Conservation (phyloP, 176 grass and related monocot genomes). For the Raddia guianensis region DNA sequence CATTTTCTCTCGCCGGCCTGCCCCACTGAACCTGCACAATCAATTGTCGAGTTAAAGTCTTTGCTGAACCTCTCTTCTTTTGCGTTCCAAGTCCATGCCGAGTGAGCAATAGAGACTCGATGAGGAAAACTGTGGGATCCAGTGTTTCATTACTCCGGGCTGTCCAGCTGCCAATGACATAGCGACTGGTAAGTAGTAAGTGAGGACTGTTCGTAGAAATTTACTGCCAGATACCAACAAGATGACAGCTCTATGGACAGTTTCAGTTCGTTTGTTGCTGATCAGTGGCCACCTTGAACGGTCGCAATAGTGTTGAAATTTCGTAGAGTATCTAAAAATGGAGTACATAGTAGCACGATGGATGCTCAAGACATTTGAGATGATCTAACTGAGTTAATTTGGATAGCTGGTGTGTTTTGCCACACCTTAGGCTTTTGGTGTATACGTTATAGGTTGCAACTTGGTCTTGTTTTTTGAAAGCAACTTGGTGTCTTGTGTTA, state of each 20-base stretch:
- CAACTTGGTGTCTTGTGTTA: neutral
- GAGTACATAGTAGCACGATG: neutral
- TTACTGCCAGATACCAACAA: neutral
- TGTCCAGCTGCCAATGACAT: neutral
- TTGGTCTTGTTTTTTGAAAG: neutral
- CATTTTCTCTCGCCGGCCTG: neutral
- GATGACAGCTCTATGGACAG: neutral
- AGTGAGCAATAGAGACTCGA: neutral
- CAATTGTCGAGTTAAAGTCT: neutral
- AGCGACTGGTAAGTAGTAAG: neutral
- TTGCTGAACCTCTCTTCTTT: conserved; percentile 1
- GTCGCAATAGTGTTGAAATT: neutral
- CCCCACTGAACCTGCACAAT: neutral
- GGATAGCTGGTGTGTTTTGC: neutral
- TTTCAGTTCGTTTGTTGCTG: neutral
- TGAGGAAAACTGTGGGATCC: conserved; percentile 28
- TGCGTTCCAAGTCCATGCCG: neutral
- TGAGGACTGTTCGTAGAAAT: neutral
- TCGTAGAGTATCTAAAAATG: neutral
- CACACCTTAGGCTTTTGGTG: neutral
- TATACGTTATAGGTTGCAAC: neutral
- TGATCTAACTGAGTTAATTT: neutral
- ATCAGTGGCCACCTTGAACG: neutral
- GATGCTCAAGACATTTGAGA: neutral
- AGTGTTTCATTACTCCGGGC: neutral